A percentile compares a stretch with the other conserved stretches of the same genome.
phyloP scores from a whole-genome alignment of 805 yeast genomes.

The Wickerhamomyces ciferrii region DNA sequence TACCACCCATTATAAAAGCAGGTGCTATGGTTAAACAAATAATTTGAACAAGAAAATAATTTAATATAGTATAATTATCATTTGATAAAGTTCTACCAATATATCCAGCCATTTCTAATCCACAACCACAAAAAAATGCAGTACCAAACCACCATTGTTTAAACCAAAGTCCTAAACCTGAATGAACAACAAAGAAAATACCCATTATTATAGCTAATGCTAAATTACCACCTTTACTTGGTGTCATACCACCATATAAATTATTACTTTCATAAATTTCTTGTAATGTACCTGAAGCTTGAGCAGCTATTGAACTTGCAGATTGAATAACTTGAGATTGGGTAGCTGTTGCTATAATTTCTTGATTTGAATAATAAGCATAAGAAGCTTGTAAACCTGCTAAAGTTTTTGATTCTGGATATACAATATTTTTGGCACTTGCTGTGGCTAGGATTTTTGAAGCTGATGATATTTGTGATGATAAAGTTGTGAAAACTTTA shows the following conservation, averaged over 20 bases:
- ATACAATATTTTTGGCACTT: background rate
- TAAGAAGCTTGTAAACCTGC: background rate
- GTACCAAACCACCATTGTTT: conserved; percentile 63
- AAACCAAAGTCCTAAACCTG: conserved; percentile 35
- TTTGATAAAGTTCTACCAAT: conserved; percentile 50
- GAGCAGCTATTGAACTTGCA: conserved; percentile 7
- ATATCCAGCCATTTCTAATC: conserved; percentile 66
- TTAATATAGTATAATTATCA: conserved; percentile 24
- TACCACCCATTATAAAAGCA: conserved; percentile 79
- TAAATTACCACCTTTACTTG: conserved; percentile 52
- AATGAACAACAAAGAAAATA: conserved; percentile 37
- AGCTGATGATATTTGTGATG: background rate
- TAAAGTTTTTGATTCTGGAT: background rate
- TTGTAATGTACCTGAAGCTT: conserved; percentile 4
- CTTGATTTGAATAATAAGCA: conserved; percentile 8
- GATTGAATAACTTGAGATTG: conserved; percentile 1
- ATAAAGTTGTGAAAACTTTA: background rate
- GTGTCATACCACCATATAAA: conserved; percentile 35
- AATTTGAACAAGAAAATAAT: conserved; percentile 57
- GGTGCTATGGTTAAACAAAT: conserved; percentile 74
- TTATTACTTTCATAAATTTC: conserved; percentile 7
- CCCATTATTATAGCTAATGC: conserved; percentile 53
- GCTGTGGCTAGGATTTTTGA: background rate
- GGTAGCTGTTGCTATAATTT: conserved; percentile 9
- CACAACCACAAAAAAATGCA: conserved; percentile 50